These are phyloP conservation scores for Santalum album DNA, from an alignment of 164 flowering plant species.

Conservation along the genomic window DNA sequence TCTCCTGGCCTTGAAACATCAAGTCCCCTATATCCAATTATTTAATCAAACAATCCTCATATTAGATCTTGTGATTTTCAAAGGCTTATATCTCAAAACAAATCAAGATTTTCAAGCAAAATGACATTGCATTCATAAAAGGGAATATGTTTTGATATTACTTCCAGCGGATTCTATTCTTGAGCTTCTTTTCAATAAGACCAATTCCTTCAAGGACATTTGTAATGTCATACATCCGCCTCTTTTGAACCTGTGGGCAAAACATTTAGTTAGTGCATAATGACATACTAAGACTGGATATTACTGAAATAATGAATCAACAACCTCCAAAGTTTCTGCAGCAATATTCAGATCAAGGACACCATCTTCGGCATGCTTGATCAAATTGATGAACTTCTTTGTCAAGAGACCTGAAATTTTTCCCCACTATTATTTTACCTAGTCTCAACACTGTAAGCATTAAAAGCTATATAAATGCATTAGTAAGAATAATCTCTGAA, in stretches of 20 bases:
- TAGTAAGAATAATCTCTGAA: not conserved
- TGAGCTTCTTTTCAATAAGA: conserved; percentile 89
- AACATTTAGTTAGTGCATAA: not conserved
- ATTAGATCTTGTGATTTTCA: conserved; percentile 5
- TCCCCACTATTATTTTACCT: not conserved
- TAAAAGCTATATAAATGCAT: not conserved
- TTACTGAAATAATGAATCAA: not conserved
- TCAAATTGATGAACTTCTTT: conserved; percentile 70
- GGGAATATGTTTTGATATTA: conserved; percentile 20
- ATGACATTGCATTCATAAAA: not conserved
- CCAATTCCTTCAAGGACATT: conserved; percentile 98
- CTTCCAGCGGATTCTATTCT: conserved; percentile 96
- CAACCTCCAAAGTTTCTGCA: conserved; percentile 71
- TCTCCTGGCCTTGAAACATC: conserved; percentile 65
- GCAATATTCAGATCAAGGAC: conserved; percentile 82
- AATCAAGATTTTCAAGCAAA: conserved; percentile 7
- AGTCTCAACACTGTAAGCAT: not conserved
- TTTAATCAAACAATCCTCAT: conserved; percentile 1
- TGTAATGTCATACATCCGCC: conserved; percentile 95
- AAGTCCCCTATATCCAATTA: conserved; percentile 45
- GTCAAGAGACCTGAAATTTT: conserved; percentile 66
- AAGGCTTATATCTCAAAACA: conserved; percentile 3
- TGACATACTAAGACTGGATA: not conserved
- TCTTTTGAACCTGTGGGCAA: conserved; percentile 73
- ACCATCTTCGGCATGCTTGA: conserved; percentile 78